A percentile compares a stretch with the other conserved stretches of the same genome.
Conservation (phyloP, 768 basidiomycete genomes). For the Lactarius akahatsu region DNA sequence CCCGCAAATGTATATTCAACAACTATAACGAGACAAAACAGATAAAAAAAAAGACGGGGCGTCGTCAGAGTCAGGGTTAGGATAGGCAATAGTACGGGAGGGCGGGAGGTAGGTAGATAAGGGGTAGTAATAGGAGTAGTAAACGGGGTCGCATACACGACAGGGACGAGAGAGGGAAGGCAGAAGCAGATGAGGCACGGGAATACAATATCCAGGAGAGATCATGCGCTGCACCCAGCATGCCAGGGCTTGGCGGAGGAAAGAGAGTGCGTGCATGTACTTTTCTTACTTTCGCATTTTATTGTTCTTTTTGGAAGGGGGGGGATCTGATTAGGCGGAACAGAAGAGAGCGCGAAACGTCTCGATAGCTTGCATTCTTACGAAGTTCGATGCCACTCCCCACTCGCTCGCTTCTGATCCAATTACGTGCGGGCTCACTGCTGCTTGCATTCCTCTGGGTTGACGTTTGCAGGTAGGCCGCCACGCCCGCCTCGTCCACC, state of each 20-base stretch:
- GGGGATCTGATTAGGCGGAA: not conserved
- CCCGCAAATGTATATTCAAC: slow-evolving; percentile 6
- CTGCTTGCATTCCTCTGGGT: slow-evolving; percentile 90
- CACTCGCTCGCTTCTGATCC: not conserved
- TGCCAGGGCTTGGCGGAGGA: not conserved
- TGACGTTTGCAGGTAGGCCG: slow-evolving; percentile 48
- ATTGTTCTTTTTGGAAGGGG: not conserved
- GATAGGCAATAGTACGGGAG: not conserved
- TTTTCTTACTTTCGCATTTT: not conserved
- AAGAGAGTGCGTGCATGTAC: not conserved
- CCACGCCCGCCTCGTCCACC: slow-evolving; percentile 45
- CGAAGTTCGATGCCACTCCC: not conserved
- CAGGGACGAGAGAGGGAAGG: not conserved
- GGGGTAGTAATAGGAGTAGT: not conserved
- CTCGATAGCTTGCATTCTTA: not conserved
- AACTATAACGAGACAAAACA: slow-evolving; percentile 1
- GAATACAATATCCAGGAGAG: not conserved
- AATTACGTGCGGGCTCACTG: slow-evolving; percentile 49
- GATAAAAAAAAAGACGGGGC: not conserved
- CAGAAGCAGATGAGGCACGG: not conserved
- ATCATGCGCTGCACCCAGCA: not conserved
- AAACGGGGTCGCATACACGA: not conserved
- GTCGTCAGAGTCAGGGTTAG: slow-evolving; percentile 3
- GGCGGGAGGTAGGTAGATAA: not conserved
- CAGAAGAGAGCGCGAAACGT: not conserved